Percentiles rank a stretch among this genome's conserved stretches.
Conservation (phyloP, 1,284 basidiomycete species). For the Ustilago loliicola region DNA sequence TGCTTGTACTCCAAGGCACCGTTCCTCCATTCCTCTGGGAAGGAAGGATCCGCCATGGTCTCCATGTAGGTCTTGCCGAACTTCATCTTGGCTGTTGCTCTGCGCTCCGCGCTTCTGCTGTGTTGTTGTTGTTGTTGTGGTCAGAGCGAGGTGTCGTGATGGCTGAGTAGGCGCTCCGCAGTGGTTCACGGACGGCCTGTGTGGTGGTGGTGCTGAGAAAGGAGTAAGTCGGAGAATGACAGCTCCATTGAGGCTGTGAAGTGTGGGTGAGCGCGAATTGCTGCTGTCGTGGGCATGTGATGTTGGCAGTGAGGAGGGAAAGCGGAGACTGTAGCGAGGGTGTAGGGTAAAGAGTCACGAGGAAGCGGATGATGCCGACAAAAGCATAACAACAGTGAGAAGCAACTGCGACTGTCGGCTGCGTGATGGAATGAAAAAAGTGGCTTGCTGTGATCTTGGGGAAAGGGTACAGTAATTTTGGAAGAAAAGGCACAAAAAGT, state of each 20-base stretch:
- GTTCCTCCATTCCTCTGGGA: constrained; percentile 81
- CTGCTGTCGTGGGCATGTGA: neutral
- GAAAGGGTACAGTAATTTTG: neutral
- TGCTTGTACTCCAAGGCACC: constrained; percentile 88
- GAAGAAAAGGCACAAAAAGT: too few species aligned
- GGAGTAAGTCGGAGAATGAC: neutral
- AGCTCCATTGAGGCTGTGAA: constrained; percentile 6
- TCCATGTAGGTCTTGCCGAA: constrained; percentile 83
- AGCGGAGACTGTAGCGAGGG: neutral
- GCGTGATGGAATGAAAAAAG: neutral
- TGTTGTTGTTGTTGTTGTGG: neutral
- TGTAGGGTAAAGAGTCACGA: neutral
- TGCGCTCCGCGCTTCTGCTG: constrained; percentile 20
- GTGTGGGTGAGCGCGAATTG: neutral
- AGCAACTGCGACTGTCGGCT: too few species aligned
- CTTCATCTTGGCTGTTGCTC: constrained; percentile 75
- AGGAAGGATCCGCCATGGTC: constrained; percentile 76
- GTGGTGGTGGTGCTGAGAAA: neutral
- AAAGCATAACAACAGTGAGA: too few species aligned
- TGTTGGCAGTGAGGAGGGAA: neutral
- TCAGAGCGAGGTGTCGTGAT: neutral
- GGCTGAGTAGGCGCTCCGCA: neutral
- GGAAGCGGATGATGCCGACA: neutral
- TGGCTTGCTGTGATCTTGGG: constrained; percentile 1
- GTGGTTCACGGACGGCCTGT: neutral